Evolutionary conservation across 2,329 filamentous ascomycete genomes (phyloP), one percentile per base, ranked within the genome.

Genomic region (Colletotrichum coccodes): DNA sequence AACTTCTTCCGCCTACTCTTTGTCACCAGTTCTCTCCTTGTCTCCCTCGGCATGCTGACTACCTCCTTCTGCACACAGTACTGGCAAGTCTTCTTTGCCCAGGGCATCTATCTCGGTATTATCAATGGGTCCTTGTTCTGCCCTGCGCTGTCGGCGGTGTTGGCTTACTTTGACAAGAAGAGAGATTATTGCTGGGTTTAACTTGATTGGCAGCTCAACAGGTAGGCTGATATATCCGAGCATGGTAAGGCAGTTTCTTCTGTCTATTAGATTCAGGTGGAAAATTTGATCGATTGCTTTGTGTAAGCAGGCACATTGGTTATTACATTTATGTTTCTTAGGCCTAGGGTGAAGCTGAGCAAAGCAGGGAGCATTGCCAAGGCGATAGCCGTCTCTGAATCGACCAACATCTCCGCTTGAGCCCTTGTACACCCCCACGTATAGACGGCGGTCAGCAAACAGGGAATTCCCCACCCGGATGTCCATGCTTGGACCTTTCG

Each of bases 71-170:
- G 79, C 28, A 81, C 79, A 0, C 70, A 79, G 46, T 90, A 89
- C 79, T 89, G 84, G 83, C 87, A 90, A 61, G 75, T 89, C 1
- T 75, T 90, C 26, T 77, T 89, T 1, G 78, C 85, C 0, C 88
- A 90, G 73, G 88, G 89, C 3, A 68, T 89, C 11, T 84, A 84
- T 60, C 79, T 86, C n/a, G 70, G 88, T 1, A 59, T 90, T 0
- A 90, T 88, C 1, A 86, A 86, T 63, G 90, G 90, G 6, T 88
- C 84, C 69, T 78, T 92, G 6, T 93, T 91, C 77, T 87, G 90
- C 54, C 89, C 91, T 0, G 83, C 86, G 47, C 84, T 93, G 36
- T 87, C 91, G 1, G 86, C 91, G 4, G 80, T 93, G 2, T 87
- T 90, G 4, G 90, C 91, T 12, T 93, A 93, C 73, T 93, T 92